Base-by-base conservation (phyloP, 202 grass and related monocot genomes). In the Panicum hallii region DNA sequence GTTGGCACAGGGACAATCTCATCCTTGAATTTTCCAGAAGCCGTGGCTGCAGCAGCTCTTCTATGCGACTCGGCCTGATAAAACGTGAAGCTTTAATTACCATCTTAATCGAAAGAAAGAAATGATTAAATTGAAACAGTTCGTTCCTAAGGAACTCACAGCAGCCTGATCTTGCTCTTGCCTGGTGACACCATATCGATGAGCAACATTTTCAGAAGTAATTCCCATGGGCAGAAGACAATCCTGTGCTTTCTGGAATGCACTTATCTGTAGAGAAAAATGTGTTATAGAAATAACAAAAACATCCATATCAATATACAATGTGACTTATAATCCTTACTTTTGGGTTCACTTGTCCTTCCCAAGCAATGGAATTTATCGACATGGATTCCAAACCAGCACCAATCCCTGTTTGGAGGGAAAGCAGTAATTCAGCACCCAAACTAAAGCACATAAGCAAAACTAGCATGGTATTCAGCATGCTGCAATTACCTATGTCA, bases 191-290 rank as follows among this genome's bases (percentile, higher is more conserved):
- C 93, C 93, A 58, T 86, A 99, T 60, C 87, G 79, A 34, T 92
- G 67, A 34, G 97, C 97, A 80, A 99, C 97, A 94, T 99, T 99
- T 88, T 99, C 93, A 40, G 97, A 99, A 17, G 97, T 96, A 77
- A 96, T 88, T 91, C 91, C 97, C 97, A 99, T 99, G 20, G 97
- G 93, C 81, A 99, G 84, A 75, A 99, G 93, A 79, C 97, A 96
- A 83, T 96, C 90, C 56, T 99, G 97, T 76, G 97, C 93, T 83
- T 96, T 93, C 71, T 99, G 88, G 48, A 92, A 66, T 47, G 77
- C 83, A 84, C 60, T 99, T 28, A 96, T 60, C 93, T 95, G 80
- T 47, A 87, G 45, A 84, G 38, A 53, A 80, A 73, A 63, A 81
- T 4, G 47, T 84, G 89, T 81, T 81, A 90, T 0, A 32, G 57